Percentiles rank a stretch among this genome's conserved stretches.
Evolutionary conservation across 2,329 filamentous ascomycete genomes (phyloP).

Genomic region (Trichoderma asperellum): DNA sequence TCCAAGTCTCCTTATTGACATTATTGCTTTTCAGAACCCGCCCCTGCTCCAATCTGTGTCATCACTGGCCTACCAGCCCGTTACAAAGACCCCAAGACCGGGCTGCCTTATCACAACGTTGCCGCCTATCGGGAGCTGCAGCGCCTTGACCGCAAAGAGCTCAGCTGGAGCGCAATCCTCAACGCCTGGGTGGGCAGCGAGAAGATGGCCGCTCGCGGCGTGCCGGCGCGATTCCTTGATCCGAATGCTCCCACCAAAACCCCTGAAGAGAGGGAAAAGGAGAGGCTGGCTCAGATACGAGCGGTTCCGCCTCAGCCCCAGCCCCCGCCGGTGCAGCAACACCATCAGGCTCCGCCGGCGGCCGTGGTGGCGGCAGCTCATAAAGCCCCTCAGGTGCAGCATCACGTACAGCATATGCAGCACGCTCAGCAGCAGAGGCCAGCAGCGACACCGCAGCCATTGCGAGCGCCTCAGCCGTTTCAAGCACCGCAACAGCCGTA

Average conservation of each 20-base stretch:
- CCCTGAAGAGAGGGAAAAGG: constrained; percentile 31
- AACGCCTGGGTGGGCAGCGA: constrained; percentile 80
- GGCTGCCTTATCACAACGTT: constrained; percentile 77
- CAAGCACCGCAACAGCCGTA: neutral
- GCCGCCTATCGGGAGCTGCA: constrained; percentile 83
- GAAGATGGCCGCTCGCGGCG: constrained; percentile 69
- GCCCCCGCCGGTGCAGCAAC: constrained; percentile 1
- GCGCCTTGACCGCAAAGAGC: constrained; percentile 71
- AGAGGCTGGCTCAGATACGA: constrained; percentile 11
- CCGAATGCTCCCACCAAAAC: constrained; percentile 35
- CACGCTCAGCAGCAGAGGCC: constrained; percentile 15
- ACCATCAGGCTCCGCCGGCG: constrained; percentile 8
- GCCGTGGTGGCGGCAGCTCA: constrained; percentile 23
- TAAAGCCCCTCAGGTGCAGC: constrained; percentile 13
- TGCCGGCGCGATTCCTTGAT: constrained; percentile 74
- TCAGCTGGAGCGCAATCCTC: constrained; percentile 79
- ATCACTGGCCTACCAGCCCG: constrained; percentile 82
- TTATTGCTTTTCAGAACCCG: constrained; percentile 48
- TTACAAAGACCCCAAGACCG: constrained; percentile 84
- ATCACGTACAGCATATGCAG: constrained; percentile 10
- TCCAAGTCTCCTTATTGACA: constrained; percentile 21
- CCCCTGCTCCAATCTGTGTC: constrained; percentile 66
- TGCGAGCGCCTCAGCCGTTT: neutral
- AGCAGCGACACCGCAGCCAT: neutral
- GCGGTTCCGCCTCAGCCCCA: constrained; percentile 13